Conservation (phyloP, 2,329 filamentous ascomycete species). For the Ophiostoma angusticollis region DNA sequence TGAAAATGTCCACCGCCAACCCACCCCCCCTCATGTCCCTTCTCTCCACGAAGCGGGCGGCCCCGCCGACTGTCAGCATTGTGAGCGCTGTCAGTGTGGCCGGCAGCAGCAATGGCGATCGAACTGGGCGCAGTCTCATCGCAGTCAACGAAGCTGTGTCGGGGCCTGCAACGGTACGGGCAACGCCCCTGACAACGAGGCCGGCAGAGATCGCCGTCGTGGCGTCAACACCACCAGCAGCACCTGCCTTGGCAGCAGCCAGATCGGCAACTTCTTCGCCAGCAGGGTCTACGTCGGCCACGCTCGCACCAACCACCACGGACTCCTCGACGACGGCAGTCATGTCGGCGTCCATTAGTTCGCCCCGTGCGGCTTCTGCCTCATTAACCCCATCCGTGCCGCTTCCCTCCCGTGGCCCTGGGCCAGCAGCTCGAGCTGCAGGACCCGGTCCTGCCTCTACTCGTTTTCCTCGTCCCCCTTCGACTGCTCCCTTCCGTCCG, state of each 20-base stretch:
- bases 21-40: constrained; percentile 1
- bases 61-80: constrained; percentile 3
- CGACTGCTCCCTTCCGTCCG: neutral
- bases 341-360: neutral
- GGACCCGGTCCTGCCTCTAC: neutral
- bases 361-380: constrained; percentile 1
- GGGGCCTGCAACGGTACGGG: neutral
- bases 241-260: too few relatives aligned
- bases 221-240: too few relatives aligned
- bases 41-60: constrained; percentile 1
- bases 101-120: neutral
- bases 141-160: too few relatives aligned
- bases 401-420: neutral
- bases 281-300: neutral
- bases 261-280: neutral
- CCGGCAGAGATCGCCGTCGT: too few relatives aligned
- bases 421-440: neutral
- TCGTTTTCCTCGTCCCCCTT: neutral
- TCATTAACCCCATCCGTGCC: constrained; percentile 9
- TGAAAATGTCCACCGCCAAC: too few relatives aligned
- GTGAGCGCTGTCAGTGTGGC: constrained; percentile 3
- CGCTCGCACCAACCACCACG: neutral
- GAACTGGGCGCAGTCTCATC: too few relatives aligned
- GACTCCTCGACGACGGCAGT: neutral
- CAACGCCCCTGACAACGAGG: neutral